Conservation (phyloP, 1,284 basidiomycete genomes). For the Waitea zeae region DNA sequence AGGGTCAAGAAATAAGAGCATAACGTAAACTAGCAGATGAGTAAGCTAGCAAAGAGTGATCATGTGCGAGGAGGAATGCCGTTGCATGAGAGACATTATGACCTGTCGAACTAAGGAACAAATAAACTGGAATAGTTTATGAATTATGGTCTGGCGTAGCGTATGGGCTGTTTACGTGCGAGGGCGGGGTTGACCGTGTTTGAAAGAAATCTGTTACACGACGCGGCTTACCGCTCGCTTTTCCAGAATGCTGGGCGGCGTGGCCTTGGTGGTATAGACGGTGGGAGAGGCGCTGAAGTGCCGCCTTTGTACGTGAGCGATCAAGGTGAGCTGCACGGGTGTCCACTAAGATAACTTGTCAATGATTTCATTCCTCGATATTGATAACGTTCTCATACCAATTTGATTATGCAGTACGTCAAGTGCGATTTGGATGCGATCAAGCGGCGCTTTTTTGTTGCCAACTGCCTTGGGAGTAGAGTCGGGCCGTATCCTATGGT, state of each 20-base stretch:
- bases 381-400: no score
- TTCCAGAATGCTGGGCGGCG: constrained; percentile 11
- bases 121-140: no score
- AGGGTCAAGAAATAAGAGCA: no score
- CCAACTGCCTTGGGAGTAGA: no score
- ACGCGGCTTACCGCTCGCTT: not conserved
- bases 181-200: not conserved
- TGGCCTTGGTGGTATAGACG: constrained; percentile 44
- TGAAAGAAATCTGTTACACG: not conserved
- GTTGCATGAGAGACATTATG: not conserved
- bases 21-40: no score
- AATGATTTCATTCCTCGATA: no score
- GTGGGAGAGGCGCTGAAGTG: constrained; percentile 40
- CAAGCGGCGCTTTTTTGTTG: no score
- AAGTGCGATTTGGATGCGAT: no score
- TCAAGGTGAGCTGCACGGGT: constrained; percentile 55
- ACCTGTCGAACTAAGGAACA: not conserved
- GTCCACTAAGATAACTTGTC: no score
- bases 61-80: not conserved
- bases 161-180: not conserved
- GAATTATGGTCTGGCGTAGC: not conserved
- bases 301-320: constrained; percentile 48
- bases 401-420: no score
- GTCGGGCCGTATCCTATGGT: no score
- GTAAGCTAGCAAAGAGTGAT: no score